phyloP scores from a whole-genome alignment of 768 basidiomycete species.

The Tephrocybe sp. region DNA sequence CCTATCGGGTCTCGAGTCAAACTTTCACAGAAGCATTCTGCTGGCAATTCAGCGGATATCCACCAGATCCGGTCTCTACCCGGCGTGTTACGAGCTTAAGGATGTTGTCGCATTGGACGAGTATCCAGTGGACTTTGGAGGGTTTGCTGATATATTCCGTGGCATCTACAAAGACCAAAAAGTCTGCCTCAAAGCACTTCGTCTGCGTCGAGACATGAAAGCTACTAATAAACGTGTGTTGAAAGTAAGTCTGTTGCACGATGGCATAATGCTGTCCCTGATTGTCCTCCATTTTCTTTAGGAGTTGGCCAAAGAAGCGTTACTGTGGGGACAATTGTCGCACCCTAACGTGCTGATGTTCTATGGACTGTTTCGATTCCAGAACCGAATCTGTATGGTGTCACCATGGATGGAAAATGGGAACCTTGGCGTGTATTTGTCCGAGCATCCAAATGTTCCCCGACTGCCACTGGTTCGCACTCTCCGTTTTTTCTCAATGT shows the following conservation, averaged over 20 bases:
- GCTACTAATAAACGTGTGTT: background rate
- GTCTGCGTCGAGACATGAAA: background rate
- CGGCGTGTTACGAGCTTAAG: background rate
- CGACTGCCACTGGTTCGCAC: background rate
- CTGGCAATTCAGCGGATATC: background rate
- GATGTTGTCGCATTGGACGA: background rate
- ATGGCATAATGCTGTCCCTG: background rate
- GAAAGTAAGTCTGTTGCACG: background rate
- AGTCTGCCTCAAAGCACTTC: background rate
- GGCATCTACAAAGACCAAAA: background rate
- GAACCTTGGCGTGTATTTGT: background rate
- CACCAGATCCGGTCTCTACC: background rate
- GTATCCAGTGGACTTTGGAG: background rate
- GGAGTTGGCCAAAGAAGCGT: no score
- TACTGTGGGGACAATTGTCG: constrained; percentile 3
- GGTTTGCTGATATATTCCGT: constrained; percentile 1
- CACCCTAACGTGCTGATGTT: constrained; percentile 13
- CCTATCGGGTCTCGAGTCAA: background rate
- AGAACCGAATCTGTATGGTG: constrained; percentile 6
- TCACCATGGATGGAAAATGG: constrained; percentile 15
- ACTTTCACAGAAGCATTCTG: background rate
- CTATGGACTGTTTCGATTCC: constrained; percentile 11
- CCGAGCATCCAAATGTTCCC: background rate
- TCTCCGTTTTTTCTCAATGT: background rate
- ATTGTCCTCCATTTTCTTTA: background rate